These are phyloP conservation scores for Prosopis cineraria DNA, from an alignment of 306 rosid genomes.

Conservation along the genomic window DNA sequence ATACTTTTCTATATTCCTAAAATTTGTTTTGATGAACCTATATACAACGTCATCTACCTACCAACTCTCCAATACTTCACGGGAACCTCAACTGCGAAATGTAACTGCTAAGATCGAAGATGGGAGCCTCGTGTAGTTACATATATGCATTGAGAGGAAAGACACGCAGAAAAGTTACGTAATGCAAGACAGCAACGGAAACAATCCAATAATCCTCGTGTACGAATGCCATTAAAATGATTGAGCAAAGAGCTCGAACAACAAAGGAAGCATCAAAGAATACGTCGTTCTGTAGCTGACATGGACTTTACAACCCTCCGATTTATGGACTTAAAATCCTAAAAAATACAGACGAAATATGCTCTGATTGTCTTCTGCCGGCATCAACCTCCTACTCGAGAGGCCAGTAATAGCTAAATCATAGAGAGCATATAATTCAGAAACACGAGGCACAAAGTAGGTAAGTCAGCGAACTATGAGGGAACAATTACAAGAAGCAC, in stretches of 20 bases:
- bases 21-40: neutral
- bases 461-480: neutral
- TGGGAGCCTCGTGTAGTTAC: too few species aligned
- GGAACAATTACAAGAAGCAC: slow-evolving; percentile 21
- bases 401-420: neutral
- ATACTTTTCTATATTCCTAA: neutral
- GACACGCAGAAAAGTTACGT: neutral
- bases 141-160: too few species aligned
- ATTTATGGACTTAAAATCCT: neutral
- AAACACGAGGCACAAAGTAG: neutral
- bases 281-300: neutral
- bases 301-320: neutral
- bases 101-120: neutral
- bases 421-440: too few species aligned
- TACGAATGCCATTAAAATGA: neutral
- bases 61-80: neutral
- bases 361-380: neutral
- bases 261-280: too few species aligned
- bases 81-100: neutral
- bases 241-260: neutral
- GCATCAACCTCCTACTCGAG: neutral
- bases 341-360: neutral
- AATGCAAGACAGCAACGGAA: neutral
- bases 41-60: neutral
- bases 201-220: neutral